These are phyloP conservation scores for Patellifolia procumbens DNA, from an alignment of 179 eudicot genomes.

Conservation along the genomic window DNA sequence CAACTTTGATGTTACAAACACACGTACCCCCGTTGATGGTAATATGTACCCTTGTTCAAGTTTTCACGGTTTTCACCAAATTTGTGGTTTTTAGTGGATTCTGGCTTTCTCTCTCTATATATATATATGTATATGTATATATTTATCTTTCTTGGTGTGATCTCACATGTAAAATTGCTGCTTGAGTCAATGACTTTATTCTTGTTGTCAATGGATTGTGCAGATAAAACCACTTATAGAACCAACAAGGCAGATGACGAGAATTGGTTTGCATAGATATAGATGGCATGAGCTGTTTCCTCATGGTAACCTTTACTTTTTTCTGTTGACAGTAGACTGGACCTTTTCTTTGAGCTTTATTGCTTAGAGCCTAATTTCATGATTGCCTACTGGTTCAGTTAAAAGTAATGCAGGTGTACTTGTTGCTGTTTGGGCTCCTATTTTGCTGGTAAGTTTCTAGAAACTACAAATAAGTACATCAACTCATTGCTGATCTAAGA, in stretches of 20 bases:
- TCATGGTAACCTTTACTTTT: constrained; percentile 51
- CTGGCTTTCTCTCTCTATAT: too few relatives aligned
- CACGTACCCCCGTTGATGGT: too few relatives aligned
- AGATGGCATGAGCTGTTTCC: constrained; percentile 93
- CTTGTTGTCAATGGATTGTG: constrained; percentile 28
- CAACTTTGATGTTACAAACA: too few relatives aligned
- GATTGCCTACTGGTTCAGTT: constrained; percentile 44
- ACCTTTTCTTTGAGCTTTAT: constrained; percentile 6
- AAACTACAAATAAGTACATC: not conserved
- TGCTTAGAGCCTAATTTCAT: constrained; percentile 15
- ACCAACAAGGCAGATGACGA: constrained; percentile 88
- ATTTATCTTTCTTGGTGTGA: not conserved
- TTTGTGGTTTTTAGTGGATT: too few relatives aligned
- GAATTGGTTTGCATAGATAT: constrained; percentile 61
- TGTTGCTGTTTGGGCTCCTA: constrained; percentile 95
- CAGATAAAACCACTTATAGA: constrained; percentile 95
- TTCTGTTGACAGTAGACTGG: not conserved
- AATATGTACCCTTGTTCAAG: too few relatives aligned
- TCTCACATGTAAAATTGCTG: not conserved
- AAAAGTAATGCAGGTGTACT: constrained; percentile 89
- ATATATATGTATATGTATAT: too few relatives aligned
- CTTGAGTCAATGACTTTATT: not conserved
- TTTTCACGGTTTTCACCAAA: too few relatives aligned
- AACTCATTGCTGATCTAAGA: not conserved
- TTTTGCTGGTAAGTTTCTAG: constrained; percentile 70